Percentiles rank a stretch among this genome's conserved stretches.
These are phyloP conservation scores for Brassica carinata DNA, from an alignment of 345 rosid species.

Conservation along the genomic window DNA sequence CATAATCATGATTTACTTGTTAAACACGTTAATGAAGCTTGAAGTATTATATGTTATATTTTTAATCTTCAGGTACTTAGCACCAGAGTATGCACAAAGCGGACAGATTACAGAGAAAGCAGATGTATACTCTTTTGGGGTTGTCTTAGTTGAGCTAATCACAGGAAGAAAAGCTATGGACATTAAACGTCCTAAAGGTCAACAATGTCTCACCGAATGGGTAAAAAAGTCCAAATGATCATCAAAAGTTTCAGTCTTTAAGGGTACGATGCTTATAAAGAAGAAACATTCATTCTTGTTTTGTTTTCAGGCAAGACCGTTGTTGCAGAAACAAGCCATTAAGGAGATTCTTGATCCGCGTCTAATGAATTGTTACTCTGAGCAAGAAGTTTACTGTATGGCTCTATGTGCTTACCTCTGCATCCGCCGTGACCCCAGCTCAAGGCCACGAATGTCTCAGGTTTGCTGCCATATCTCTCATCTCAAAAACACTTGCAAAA, in stretches of 20 bases:
- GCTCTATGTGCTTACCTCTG: conserved; percentile 86
- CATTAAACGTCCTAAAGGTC: conserved; percentile 82
- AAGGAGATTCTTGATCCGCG: conserved; percentile 77
- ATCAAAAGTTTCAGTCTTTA: conserved; percentile 12
- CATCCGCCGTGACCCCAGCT: conserved; percentile 77
- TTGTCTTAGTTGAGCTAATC: conserved; percentile 90
- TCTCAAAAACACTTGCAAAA: neutral
- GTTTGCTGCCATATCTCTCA: conserved; percentile 42
- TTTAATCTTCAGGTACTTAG: conserved; percentile 63
- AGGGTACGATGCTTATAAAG: conserved; percentile 8
- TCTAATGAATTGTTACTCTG: conserved; percentile 55
- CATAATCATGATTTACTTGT: neutral
- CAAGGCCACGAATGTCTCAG: conserved; percentile 97
- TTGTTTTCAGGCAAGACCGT: conserved; percentile 75
- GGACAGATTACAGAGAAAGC: conserved; percentile 98
- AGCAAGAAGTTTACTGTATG: conserved; percentile 76
- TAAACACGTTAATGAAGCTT: neutral
- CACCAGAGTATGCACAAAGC: conserved; percentile 96
- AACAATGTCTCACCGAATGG: conserved; percentile 97
- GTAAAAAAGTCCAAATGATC: conserved; percentile 39
- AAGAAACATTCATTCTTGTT: neutral
- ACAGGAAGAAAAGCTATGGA: conserved; percentile 98
- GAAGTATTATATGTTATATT: neutral
- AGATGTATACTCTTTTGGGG: conserved; percentile 94
- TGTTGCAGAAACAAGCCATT: conserved; percentile 68